phyloP scores from a whole-genome alignment of 805 yeast species.

The Saccharomycopsis schoenii region DNA sequence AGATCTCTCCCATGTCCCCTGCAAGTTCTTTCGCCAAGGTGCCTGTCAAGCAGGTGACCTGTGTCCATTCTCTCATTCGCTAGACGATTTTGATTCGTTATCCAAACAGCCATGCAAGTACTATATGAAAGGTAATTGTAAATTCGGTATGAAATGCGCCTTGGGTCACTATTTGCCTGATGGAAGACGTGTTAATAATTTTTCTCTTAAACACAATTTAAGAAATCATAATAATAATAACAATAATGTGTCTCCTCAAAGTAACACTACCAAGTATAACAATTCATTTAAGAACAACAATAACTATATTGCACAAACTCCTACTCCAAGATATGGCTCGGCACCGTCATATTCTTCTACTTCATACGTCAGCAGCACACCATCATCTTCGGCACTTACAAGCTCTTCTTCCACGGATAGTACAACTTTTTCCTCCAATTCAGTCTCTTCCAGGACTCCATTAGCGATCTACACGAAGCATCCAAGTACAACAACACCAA shows the following conservation, averaged over 20 bases:
- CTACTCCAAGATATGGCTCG: neutral
- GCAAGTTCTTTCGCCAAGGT: constrained; percentile 88
- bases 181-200: constrained; percentile 68
- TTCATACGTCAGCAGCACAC: neutral
- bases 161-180: constrained; percentile 85
- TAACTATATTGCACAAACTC: neutral
- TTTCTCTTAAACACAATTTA: constrained; percentile 22
- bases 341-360: neutral
- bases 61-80: constrained; percentile 84
- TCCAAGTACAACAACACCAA: neutral
- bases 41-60: constrained; percentile 89
- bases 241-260: neutral
- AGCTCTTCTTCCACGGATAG: constrained; percentile 14
- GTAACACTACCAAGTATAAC: neutral
- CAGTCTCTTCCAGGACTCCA: neutral
- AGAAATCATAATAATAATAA: constrained; percentile 21
- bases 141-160: constrained; percentile 91
- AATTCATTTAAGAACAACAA: neutral
- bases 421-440: constrained; percentile 6
- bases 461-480: neutral
- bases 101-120: constrained; percentile 74
- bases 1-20: constrained; percentile 89
- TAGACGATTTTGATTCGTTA: constrained; percentile 39
- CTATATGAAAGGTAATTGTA: constrained; percentile 93
- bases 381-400: neutral